Conservation (phyloP, 495 filamentous ascomycete genomes). For the Penicillium mononematosum region DNA sequence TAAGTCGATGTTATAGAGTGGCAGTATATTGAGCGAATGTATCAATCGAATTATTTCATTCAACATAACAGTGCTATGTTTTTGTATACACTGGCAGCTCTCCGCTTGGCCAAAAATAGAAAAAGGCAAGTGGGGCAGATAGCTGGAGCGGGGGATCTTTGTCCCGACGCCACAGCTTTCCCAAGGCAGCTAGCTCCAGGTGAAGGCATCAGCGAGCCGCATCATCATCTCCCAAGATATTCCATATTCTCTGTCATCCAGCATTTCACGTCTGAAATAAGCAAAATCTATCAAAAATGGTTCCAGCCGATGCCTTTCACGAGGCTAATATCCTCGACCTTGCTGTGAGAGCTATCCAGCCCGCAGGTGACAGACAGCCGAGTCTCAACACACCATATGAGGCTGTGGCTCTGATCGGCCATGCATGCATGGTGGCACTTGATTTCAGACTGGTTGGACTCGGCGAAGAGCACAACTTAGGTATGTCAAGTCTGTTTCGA, state of each 20-base stretch:
- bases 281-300: slow-evolving; percentile 21
- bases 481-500: slow-evolving; percentile 36
- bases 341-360: slow-evolving; percentile 33
- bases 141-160: slow-evolving; percentile 1
- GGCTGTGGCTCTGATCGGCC: slow-evolving; percentile 78
- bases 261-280: neutral
- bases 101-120: neutral
- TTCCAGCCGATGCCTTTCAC: slow-evolving; percentile 23
- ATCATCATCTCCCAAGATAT: neutral
- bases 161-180: slow-evolving; percentile 6
- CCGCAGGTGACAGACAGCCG: slow-evolving; percentile 28
- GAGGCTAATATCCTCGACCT: slow-evolving; percentile 36
- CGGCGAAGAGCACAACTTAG: slow-evolving; percentile 70
- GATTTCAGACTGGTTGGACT: slow-evolving; percentile 83
- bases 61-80: neutral
- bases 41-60: neutral
- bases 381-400: slow-evolving; percentile 77
- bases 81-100: neutral
- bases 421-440: slow-evolving; percentile 77
- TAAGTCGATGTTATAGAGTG: slow-evolving; percentile 69
- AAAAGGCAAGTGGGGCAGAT: slow-evolving; percentile 6
- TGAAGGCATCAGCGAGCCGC: slow-evolving; percentile 2
- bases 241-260: neutral
- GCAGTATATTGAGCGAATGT: neutral
- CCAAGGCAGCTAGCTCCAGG: neutral